These are phyloP conservation scores for Byssothecium circinans DNA, from an alignment of 2,329 filamentous ascomycete genomes.

Conservation along the genomic window DNA sequence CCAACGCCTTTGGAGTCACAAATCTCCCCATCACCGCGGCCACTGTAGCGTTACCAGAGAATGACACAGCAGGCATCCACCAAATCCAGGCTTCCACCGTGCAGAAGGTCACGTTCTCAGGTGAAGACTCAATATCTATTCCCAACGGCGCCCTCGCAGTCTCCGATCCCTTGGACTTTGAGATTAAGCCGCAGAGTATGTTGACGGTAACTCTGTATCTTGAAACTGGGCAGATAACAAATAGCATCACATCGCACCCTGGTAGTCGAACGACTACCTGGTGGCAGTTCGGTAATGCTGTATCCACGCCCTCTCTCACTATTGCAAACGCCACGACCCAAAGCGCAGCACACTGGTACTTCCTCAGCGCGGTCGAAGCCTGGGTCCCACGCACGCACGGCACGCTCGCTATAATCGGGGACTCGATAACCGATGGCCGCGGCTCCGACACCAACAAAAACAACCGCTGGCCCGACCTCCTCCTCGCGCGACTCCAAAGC, in stretches of 20 bases:
- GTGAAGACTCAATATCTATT: conserved; percentile 53
- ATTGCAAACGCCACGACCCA: conserved; percentile 42
- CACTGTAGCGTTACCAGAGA: conserved; percentile 59
- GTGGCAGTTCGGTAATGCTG: conserved; percentile 61
- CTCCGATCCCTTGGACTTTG: conserved; percentile 63
- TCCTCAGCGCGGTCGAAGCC: conserved; percentile 61
- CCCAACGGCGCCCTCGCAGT: conserved; percentile 61
- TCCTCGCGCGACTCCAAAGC: conserved; percentile 49
- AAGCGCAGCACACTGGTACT: conserved; percentile 56
- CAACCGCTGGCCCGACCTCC: conserved; percentile 46
- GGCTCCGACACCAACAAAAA: conserved; percentile 61
- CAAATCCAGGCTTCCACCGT: conserved; percentile 57
- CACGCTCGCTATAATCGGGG: conserved; percentile 59
- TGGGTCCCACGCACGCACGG: conserved; percentile 49
- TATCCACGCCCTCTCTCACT: conserved; percentile 52
- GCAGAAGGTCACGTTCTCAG: conserved; percentile 61
- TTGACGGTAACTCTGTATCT: conserved; percentile 63
- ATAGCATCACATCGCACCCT: conserved; percentile 64
- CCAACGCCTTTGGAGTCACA: conserved; percentile 65
- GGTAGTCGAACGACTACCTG: conserved; percentile 66
- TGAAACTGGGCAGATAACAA: conserved; percentile 57
- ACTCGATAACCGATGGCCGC: conserved; percentile 66
- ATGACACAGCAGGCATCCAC: conserved; percentile 57
- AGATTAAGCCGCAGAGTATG: conserved; percentile 54
- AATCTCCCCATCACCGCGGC: conserved; percentile 63